phyloP scores from a whole-genome alignment of 257 asterid genomes.

The Solanum ossicruentum region DNA sequence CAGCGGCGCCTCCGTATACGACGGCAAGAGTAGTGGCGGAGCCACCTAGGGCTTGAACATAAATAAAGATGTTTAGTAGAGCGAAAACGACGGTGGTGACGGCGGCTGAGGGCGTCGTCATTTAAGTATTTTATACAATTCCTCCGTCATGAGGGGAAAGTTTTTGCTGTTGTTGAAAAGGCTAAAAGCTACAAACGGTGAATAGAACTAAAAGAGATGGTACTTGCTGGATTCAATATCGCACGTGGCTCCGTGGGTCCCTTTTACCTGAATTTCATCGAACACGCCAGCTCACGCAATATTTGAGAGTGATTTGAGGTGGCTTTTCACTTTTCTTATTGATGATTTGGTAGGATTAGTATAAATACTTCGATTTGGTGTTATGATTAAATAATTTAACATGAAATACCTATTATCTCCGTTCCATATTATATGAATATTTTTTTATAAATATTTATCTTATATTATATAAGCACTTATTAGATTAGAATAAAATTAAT shows the following conservation, averaged over 20 bases:
- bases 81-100: constrained; percentile 5
- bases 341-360: too few relatives aligned
- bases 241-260: constrained; percentile 1
- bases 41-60: constrained; percentile 51
- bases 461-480: too few relatives aligned
- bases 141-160: constrained; percentile 20
- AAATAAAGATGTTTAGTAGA: neutral
- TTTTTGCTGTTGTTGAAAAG: neutral
- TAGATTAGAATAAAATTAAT: too few relatives aligned
- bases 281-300: neutral
- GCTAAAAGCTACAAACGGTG: neutral
- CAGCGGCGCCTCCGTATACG: constrained; percentile 44
- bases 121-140: constrained; percentile 11
- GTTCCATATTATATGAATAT: too few relatives aligned
- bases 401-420: too few relatives aligned
- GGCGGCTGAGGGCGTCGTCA: constrained; percentile 35
- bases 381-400: too few relatives aligned
- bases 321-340: too few relatives aligned
- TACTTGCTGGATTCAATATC: neutral
- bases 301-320: neutral
- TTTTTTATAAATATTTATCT: too few relatives aligned
- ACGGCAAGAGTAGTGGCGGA: constrained; percentile 63
- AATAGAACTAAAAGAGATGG: neutral
- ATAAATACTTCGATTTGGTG: too few relatives aligned
- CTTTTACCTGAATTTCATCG: neutral